These are phyloP conservation scores for Echites panduratus DNA, from an alignment of 257 asterid genomes.

Conservation along the genomic window DNA sequence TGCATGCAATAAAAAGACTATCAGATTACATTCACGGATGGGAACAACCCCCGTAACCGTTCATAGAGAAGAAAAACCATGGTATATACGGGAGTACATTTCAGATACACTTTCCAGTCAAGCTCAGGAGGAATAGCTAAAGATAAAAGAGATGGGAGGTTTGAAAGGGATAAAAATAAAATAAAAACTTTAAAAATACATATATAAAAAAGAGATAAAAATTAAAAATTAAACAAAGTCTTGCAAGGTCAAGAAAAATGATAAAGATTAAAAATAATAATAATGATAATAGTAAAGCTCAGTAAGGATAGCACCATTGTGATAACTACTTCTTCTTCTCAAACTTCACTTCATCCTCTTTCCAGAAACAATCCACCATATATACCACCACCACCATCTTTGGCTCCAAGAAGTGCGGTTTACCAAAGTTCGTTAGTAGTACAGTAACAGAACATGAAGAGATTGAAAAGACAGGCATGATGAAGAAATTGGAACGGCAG, in stretches of 20 bases:
- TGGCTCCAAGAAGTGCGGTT: background rate
- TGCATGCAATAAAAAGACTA: too few species aligned
- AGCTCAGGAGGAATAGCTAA: slow-evolving; percentile 37
- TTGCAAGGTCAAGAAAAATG: slow-evolving; percentile 37
- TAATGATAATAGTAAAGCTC: slow-evolving; percentile 14
- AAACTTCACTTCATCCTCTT: too few species aligned
- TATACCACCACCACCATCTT: background rate
- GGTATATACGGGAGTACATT: background rate
- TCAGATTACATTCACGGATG: too few species aligned
- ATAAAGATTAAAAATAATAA: background rate
- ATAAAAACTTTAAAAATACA: background rate
- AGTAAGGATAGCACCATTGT: slow-evolving; percentile 16
- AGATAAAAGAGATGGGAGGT: slow-evolving; percentile 16
- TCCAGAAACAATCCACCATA: background rate
- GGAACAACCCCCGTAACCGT: background rate
- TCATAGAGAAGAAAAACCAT: too few species aligned
- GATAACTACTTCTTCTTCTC: too few species aligned
- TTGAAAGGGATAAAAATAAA: background rate
- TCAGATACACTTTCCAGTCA: background rate
- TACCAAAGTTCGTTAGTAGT: too few species aligned
- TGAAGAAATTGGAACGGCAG: background rate
- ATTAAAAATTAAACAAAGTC: slow-evolving; percentile 9
- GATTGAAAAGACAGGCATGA: slow-evolving; percentile 21
- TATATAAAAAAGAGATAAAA: background rate
- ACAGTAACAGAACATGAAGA: background rate